These are phyloP conservation scores for Penicillium coprophilum DNA, from an alignment of 495 filamentous ascomycete genomes.

Conservation along the genomic window DNA sequence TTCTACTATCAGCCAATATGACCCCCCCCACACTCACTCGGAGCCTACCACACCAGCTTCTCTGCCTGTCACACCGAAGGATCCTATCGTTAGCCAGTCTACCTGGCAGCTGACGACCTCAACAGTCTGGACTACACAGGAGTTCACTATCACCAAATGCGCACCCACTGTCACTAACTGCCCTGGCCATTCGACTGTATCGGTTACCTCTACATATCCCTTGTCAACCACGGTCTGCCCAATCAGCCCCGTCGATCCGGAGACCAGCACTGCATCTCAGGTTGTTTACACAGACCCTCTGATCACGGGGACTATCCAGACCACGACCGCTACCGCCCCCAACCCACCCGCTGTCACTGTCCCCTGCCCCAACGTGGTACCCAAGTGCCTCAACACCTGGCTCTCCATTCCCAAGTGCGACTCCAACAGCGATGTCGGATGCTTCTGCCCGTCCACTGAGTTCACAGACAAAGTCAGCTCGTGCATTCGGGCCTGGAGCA, in stretches of 20 bases:
- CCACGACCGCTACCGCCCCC: slow-evolving; percentile 11
- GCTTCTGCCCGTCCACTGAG: slow-evolving; percentile 78
- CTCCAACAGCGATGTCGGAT: slow-evolving; percentile 78
- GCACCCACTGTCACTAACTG: slow-evolving; percentile 57
- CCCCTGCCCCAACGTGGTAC: slow-evolving; percentile 70
- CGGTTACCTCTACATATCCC: slow-evolving; percentile 51
- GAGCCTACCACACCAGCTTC: neutral
- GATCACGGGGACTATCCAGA: slow-evolving; percentile 30
- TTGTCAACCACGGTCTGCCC: slow-evolving; percentile 57
- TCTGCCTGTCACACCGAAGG: too few relatives aligned
- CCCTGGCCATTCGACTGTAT: slow-evolving; percentile 48
- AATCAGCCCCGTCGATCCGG: neutral
- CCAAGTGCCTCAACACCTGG: slow-evolving; percentile 94
- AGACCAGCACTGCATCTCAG: neutral
- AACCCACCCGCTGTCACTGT: slow-evolving; percentile 7
- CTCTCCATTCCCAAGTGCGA: slow-evolving; percentile 67
- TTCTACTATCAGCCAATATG: neutral
- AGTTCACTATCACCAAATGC: slow-evolving; percentile 57
- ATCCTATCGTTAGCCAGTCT: neutral
- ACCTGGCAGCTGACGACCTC: slow-evolving; percentile 44
- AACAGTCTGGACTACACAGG: slow-evolving; percentile 56
- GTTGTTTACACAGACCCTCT: neutral
- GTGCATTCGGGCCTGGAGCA: slow-evolving; percentile 77
- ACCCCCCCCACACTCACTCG: neutral
- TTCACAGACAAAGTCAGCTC: slow-evolving; percentile 78